Conservation (phyloP, 2,329 filamentous ascomycete species). For the Bipolaris gigantea region DNA sequence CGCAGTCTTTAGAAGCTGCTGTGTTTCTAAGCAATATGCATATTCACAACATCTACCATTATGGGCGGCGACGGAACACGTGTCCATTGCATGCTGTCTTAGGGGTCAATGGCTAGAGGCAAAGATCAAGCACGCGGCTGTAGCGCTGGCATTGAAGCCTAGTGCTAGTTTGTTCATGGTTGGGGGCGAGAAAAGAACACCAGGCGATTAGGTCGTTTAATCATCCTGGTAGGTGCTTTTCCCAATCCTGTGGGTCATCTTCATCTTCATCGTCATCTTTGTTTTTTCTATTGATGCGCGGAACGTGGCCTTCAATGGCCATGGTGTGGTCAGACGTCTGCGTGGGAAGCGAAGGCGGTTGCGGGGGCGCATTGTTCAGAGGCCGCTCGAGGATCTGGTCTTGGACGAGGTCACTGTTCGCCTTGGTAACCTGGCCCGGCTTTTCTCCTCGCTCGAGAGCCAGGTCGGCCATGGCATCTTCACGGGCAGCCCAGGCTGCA, state of each 20-base stretch:
- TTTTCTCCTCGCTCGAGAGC: conserved; percentile 51
- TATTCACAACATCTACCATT: background rate
- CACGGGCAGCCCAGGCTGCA: conserved; percentile 39
- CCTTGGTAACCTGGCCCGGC: conserved; percentile 33
- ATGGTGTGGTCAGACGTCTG: conserved; percentile 31
- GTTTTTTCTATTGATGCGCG: conserved; percentile 24
- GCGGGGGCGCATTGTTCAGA: conserved; percentile 24
- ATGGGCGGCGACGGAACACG: background rate
- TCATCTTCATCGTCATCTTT: conserved; percentile 25
- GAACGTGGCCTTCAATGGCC: conserved; percentile 46
- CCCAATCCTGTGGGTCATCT: conserved; percentile 39
- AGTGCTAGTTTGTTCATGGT: background rate
- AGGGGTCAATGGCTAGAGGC: background rate
- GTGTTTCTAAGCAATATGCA: background rate
- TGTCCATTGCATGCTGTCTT: no score
- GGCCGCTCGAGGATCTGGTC: conserved; percentile 37
- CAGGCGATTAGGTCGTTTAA: background rate
- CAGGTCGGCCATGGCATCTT: conserved; percentile 44
- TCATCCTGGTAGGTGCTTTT: conserved; percentile 38
- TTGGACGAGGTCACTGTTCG: conserved; percentile 37
- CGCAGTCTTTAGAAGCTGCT: background rate
- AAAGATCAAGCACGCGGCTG: background rate
- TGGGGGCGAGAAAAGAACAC: background rate
- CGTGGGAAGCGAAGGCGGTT: conserved; percentile 29
- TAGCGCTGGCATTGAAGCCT: background rate